Evolutionary conservation across 192 early-diverging fungal genomes (phyloP), one percentile per base, ranked within the genome.

Genomic region (Podila verticillata): DNA sequence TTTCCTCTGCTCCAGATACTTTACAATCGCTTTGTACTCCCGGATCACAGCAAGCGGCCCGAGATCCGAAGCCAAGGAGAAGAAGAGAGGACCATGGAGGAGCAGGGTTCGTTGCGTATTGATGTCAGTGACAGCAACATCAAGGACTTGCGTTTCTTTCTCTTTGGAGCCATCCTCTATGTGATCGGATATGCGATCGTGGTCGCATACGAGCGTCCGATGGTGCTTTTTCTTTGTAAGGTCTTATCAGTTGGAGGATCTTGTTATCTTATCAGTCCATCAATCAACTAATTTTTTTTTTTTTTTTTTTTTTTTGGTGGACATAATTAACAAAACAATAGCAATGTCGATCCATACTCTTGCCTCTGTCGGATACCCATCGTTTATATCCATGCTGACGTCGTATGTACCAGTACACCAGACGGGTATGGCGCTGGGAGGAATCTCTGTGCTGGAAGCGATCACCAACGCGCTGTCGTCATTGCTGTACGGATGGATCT

Each of bases 341-440:
- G 51, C 51, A 54, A n/a, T 54, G 51, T 39, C 28, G 6, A 17
- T 73, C 3, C 72, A 61, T 29, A 17, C 64, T 3, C 31, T 73
- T n/a, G 57, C 47, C 1, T 73, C 72, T 5, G 48, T 73, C 8
- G 64, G 57, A 13, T 3, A 15, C 5, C 57, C 64, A 7, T 48
- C 64, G 17, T 66, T 73, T 29, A 58, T 24, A 0, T 66, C 64
- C 4, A 44, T 73, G 29, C 30, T 73, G 44, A 73, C 64, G 31
- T 35, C 64, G 44, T 73, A 49, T 39, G 48, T 73, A 3, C 72
- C 63, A 17, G 22, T 49, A 4, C 39, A 73, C 22, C 63, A 66
- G 64, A 65, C 63, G 39, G 72, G 72, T 3, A 73, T 32, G 48
- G 72, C 64, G 3, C 36, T 73, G 17, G 72, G 72, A 31, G 64